Base-by-base conservation (phyloP, 306 rosid species). In the Boehmeria nivea region DNA sequence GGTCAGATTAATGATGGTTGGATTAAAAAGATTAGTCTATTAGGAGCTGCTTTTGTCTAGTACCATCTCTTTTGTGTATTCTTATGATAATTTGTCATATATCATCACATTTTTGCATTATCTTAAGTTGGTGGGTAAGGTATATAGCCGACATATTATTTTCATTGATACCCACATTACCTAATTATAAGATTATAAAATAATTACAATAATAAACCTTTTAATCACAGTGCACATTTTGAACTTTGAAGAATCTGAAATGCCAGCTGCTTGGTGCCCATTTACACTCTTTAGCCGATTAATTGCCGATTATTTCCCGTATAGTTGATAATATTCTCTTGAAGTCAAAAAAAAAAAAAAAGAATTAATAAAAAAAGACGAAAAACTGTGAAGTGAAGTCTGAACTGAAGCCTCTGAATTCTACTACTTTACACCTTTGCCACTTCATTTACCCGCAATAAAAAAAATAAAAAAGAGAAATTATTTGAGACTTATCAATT, bases 111-210 rank as follows among this genome's bases (percentile, higher is more conserved):
- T 7, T 24, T 49, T 49, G 54, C 27, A 49, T 49, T 49, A 49
- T 49, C 18, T 20, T 49, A 16, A 59, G 37, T 6, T 49, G 75
- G 81, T 59, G 81, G 81, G 78, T 66, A 57, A 60, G 85, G 72
- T 68, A 55, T 75, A 69, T 63, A 72, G 76, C 78, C 76, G 66
- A 76, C 79, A 76, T 69, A 61, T 54, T 40, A 77, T 63, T 71
- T 76, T 63, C 57, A 63, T 66, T 48, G 70, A 77, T 74, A 75
- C 78, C 69, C 66, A 51, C 78, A 74, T 68, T 57, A 72, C 69
- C 54, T 49, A 15, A 49, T 24, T 20, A 23, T 20, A 49, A 49
- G 18, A 44, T 28, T 28, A 28, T 28, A 3, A 28, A 28, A 8
- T 28, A 28, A 28, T 6, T 40, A 24, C 12, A 22, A 23, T 47